Evolutionary conservation across 139 green algal species (phyloP).

Genomic region (Micractinium sp.): DNA sequence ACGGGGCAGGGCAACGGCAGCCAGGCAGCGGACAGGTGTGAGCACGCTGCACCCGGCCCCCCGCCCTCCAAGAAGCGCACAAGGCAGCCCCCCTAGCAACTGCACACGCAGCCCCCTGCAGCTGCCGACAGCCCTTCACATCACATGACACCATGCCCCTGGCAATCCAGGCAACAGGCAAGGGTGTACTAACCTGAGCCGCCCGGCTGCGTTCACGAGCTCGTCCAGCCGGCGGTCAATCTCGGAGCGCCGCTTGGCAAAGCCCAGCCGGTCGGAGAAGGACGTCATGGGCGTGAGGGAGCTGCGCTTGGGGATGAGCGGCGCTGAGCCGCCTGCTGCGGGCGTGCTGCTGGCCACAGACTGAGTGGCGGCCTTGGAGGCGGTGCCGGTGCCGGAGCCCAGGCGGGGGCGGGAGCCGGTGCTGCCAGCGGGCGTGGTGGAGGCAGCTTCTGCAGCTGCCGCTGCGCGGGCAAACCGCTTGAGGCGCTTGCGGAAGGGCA

Average conservation of each 20-base stretch:
- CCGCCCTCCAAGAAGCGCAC: too few species aligned
- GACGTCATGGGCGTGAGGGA: not conserved
- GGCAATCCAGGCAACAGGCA: too few species aligned
- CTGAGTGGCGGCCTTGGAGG: not conserved
- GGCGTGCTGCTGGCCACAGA: slow-evolving; percentile 36
- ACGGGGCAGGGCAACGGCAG: too few species aligned
- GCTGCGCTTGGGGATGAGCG: slow-evolving; percentile 31
- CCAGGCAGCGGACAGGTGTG: too few species aligned
- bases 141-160: too few species aligned
- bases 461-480: slow-evolving; percentile 31
- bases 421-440: slow-evolving; percentile 20
- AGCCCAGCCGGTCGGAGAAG: not conserved
- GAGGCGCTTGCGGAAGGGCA: slow-evolving; percentile 34
- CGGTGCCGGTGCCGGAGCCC: not conserved
- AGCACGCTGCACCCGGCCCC: too few species aligned
- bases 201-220: slow-evolving; percentile 59
- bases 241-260: slow-evolving; percentile 66
- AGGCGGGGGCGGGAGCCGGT: slow-evolving; percentile 1
- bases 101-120: too few species aligned
- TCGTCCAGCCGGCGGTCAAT: slow-evolving; percentile 82
- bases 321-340: not conserved
- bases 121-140: too few species aligned
- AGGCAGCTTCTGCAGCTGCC: slow-evolving; percentile 15
- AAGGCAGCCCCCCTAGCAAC: too few species aligned
- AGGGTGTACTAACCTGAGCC: slow-evolving; percentile 64